phyloP scores from a whole-genome alignment of 1,284 basidiomycete genomes.

The Golubevia sp. region DNA sequence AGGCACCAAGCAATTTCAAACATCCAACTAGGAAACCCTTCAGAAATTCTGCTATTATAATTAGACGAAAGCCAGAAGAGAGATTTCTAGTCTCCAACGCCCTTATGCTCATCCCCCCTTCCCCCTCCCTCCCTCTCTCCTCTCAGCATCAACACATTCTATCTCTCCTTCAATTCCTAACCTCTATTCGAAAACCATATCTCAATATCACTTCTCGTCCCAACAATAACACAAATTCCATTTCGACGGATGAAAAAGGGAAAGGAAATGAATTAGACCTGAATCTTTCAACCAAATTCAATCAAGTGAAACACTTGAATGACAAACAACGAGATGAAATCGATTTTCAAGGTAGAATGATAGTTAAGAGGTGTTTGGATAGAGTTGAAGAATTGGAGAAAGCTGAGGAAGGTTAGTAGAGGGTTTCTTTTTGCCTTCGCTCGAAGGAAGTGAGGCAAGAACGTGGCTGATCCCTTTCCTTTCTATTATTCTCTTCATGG shows the following conservation, averaged over 20 bases:
- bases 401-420: conserved; percentile 35
- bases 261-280: conserved; percentile 5
- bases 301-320: conserved; percentile 10
- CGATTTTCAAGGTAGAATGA: conserved; percentile 51
- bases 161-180: conserved; percentile 28
- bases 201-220: conserved; percentile 19
- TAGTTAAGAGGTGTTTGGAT: conserved; percentile 44
- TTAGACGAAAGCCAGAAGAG: no score
- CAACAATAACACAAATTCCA: conserved; percentile 16
- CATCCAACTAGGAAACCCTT: no score
- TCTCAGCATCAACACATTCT: not conserved
- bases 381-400: conserved; percentile 50
- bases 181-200: conserved; percentile 34
- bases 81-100: no score
- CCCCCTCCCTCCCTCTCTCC: no score
- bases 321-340: conserved; percentile 55
- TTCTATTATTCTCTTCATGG: conserved; percentile 17
- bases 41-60: no score
- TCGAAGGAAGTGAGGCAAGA: not conserved
- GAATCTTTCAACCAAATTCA: not conserved
- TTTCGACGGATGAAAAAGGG: conserved; percentile 39
- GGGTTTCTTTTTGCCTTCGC: not conserved
- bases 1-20: no score
- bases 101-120: no score
- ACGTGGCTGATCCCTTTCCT: not conserved